These are phyloP conservation scores for Tulasnella sp. DNA, from an alignment of 768 basidiomycete genomes.

Conservation along the genomic window DNA sequence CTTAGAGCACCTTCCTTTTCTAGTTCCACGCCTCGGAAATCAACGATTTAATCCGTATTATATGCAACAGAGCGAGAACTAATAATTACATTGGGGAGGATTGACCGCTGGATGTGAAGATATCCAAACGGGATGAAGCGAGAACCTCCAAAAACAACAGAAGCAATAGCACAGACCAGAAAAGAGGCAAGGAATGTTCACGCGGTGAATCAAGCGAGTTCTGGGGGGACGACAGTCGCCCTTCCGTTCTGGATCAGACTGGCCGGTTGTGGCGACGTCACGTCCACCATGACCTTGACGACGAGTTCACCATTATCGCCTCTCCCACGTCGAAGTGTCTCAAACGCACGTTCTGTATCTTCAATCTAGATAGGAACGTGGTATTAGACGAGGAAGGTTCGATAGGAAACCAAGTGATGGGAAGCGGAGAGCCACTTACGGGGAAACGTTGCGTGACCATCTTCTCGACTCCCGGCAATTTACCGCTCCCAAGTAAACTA, in stretches of 20 bases:
- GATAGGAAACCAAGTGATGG: background rate
- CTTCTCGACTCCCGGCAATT: conserved; percentile 52
- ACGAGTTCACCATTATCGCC: conserved; percentile 76
- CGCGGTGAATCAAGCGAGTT: conserved; percentile 9
- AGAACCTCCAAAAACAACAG: too few species aligned
- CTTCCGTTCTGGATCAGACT: background rate
- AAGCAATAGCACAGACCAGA: too few species aligned
- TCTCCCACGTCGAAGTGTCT: conserved; percentile 62
- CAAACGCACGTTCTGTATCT: conserved; percentile 65
- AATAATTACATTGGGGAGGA: too few species aligned
- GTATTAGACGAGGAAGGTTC: background rate
- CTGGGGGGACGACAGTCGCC: conserved; percentile 3
- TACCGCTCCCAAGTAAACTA: conserved; percentile 58
- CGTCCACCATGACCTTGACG: conserved; percentile 75
- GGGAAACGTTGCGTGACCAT: conserved; percentile 71
- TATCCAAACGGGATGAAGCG: too few species aligned
- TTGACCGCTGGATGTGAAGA: too few species aligned
- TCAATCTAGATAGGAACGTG: conserved; percentile 33
- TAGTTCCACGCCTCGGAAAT: too few species aligned
- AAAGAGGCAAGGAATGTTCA: too few species aligned
- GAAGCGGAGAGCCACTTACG: background rate
- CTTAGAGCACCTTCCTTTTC: too few species aligned
- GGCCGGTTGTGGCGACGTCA: background rate
- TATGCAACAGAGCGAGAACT: too few species aligned
- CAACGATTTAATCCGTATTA: too few species aligned